Evolutionary conservation across 441 rosid genomes (phyloP), one percentile per base, ranked within the genome.

Genomic region (Syzygium malaccense): DNA sequence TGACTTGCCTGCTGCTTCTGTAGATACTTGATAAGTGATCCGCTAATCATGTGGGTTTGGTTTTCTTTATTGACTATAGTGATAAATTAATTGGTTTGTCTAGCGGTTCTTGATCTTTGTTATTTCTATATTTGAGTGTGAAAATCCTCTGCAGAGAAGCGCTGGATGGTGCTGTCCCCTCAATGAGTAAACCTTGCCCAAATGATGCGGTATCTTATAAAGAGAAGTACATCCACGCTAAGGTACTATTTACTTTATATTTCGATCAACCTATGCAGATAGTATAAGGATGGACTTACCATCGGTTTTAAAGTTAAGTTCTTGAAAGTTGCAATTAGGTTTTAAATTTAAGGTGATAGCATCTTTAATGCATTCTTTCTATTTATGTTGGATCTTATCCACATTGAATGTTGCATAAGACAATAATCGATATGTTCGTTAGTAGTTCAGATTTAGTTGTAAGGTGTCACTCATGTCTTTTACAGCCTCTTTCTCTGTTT

Each of bases 181-280:
- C 95, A 91, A 89, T 95, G 87, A 91, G 90, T 66, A 97, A 97
- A 90, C 99, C 99, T 57, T 89, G 92, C 60, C 94, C 96, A 51
- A 90, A 92, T 87, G 99, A 96, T 87, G 88, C 90, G 64, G 88
- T 92, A 88, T 88, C 85, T 89, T 60, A 79, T 68, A 97, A 95
- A 94, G 99, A 97, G 94, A 96, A 95, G 89, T 96, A 93, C 93
- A 95, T 96, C 88, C 92, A 93, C 28, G 93, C 94, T 51, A 97
- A 97, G 99, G 99, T 97, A 95, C 88, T 45, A n/a, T 25, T 41
- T 41, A 41, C 51, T 75, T 75, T 23, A 41, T 75, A 75, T 41
- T 41, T 75, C 3, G 1, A 71, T 37, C 49, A 23, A 41, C 49
- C 83, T 75, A 37, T 41, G 83, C 53, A 75, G 83, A 75, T 23